A percentile compares a stretch with the other conserved stretches of the same genome.
Evolutionary conservation across 768 basidiomycete species (phyloP).

Genomic region (Amanita pallidorosea): DNA sequence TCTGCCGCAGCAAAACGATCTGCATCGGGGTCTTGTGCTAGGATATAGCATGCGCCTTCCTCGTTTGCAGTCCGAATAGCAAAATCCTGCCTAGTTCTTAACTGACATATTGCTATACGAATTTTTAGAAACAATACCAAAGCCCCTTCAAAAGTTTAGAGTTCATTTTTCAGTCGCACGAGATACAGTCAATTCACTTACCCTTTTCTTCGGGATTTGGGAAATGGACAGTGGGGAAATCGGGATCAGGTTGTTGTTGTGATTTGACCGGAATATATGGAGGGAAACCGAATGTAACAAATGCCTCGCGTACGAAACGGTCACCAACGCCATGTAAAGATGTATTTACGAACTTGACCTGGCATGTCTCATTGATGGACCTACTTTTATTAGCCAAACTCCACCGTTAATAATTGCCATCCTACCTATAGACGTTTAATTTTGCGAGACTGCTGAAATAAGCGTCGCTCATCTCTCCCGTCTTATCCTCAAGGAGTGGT

Average conservation of each 20-base stretch:
- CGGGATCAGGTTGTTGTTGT: constrained; percentile 69
- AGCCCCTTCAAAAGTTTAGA: constrained; percentile 25
- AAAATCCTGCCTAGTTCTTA: constrained; percentile 38
- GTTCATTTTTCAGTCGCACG: neutral
- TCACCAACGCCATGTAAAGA: constrained; percentile 89
- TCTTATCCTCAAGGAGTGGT: constrained; percentile 40
- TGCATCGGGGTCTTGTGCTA: constrained; percentile 86
- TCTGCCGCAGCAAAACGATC: constrained; percentile 78
- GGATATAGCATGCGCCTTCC: constrained; percentile 46
- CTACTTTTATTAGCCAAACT: neutral
- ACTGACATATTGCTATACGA: neutral
- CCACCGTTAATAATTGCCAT: neutral
- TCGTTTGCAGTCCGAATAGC: constrained; percentile 54
- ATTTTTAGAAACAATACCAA: constrained; percentile 22
- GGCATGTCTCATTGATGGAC: constrained; percentile 22
- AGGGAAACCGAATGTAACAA: constrained; percentile 47
- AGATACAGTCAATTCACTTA: constrained; percentile 19
- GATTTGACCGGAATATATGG: constrained; percentile 50
- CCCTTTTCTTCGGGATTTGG: constrained; percentile 92
- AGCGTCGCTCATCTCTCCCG: constrained; percentile 42
- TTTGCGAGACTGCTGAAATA: constrained; percentile 40
- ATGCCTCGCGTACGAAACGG: constrained; percentile 44
- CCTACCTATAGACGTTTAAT: constrained; percentile 18
- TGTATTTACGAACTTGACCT: constrained; percentile 69
- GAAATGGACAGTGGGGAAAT: constrained; percentile 77